Percentiles rank a stretch among this genome's conserved stretches.
phyloP scores from a whole-genome alignment of 495 filamentous ascomycete species.

The Hyphodiscus hymeniophilus region DNA sequence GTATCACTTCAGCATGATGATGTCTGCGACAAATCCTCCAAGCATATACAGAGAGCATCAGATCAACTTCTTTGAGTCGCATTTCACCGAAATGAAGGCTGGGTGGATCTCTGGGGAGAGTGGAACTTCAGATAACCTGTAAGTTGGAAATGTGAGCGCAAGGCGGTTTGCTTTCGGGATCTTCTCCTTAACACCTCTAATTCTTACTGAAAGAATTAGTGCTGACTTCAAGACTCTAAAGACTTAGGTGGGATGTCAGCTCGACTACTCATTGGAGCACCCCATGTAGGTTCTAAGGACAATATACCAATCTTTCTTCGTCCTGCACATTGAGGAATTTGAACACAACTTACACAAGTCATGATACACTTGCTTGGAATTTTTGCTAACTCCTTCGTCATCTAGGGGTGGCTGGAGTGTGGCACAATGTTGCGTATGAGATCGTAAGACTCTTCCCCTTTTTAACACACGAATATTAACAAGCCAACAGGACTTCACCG shows the following conservation, averaged over 20 bases:
- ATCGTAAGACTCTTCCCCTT: constrained; percentile 23
- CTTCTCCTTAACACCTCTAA: no score
- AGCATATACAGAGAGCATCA: constrained; percentile 58
- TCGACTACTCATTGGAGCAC: constrained; percentile 45
- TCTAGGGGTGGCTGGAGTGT: constrained; percentile 48
- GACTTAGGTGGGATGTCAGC: constrained; percentile 41
- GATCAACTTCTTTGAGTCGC: constrained; percentile 67
- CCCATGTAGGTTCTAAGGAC: no score
- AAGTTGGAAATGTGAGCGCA: no score
- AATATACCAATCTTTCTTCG: no score
- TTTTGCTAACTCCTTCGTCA: no score
- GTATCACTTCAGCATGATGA: constrained; percentile 66
- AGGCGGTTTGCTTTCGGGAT: no score
- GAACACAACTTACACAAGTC: no score
- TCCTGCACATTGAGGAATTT: no score
- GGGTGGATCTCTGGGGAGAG: constrained; percentile 54
- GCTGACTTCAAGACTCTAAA: no score
- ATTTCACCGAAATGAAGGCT: constrained; percentile 71
- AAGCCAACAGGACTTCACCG: constrained; percentile 51
- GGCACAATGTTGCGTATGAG: constrained; percentile 62
- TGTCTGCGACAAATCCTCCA: constrained; percentile 49
- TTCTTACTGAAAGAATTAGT: no score
- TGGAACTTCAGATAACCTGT: constrained; percentile 44
- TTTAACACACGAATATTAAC: constrained; percentile 20
- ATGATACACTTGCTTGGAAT: no score